A percentile compares a stretch with the other conserved stretches of the same genome.
phyloP scores from a whole-genome alignment of 345 rosid species.

The Citrus mangshanensis region DNA sequence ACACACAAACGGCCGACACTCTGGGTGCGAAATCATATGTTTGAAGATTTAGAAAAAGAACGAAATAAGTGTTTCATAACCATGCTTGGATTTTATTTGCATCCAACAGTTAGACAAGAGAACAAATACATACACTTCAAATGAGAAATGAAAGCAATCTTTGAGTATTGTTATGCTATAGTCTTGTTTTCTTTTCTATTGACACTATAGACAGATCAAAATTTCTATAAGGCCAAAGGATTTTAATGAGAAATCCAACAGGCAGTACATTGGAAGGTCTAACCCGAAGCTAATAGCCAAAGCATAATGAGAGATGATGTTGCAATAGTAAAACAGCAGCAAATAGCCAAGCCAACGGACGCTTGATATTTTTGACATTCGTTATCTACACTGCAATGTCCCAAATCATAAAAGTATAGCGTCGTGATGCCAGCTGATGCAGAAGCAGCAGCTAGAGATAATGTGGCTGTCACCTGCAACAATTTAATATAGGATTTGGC shows the following conservation, averaged over 20 bases:
- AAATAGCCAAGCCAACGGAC: slow-evolving; percentile 70
- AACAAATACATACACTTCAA: neutral
- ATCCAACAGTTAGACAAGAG: neutral
- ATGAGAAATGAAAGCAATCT: neutral
- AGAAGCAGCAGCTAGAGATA: slow-evolving; percentile 78
- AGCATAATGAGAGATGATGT: slow-evolving; percentile 73
- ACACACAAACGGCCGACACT: neutral
- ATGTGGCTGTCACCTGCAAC: slow-evolving; percentile 55
- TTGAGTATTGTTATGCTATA: neutral
- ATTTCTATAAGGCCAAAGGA: slow-evolving; percentile 4
- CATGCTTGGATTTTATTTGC: neutral
- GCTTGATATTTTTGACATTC: slow-evolving; percentile 66
- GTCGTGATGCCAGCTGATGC: slow-evolving; percentile 60
- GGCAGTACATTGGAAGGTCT: slow-evolving; percentile 18
- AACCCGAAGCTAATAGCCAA: slow-evolving; percentile 63
- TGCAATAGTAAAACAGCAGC: slow-evolving; percentile 62
- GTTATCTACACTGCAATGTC: slow-evolving; percentile 37
- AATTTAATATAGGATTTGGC: slow-evolving; percentile 3
- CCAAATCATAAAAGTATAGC: slow-evolving; percentile 54
- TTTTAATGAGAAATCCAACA: neutral
- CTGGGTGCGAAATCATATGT: neutral
- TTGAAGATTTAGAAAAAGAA: neutral
- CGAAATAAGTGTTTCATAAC: neutral
- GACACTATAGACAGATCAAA: slow-evolving; percentile 12
- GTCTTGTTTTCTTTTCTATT: slow-evolving; percentile 16